Percentiles rank a stretch among this genome's conserved stretches.
Evolutionary conservation across 345 rosid species (phyloP).

Genomic region (Brassica napus): Da-Ae NC_063440.1:27401501-27402000

Average conservation of each 20-base stretch:
- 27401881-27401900: not conserved
- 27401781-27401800: not conserved
- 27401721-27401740: constrained; percentile 1
- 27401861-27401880: not conserved
- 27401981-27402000: not conserved
- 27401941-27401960: constrained; percentile 1
- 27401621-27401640: constrained; percentile 14
- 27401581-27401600: not conserved
- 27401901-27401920: constrained; percentile 2
- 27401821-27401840: not conserved
- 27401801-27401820: not conserved
- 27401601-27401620: constrained; percentile 8
- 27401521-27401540: constrained; percentile 28
- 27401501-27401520: constrained; percentile 42
- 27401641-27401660: not conserved
- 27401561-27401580: not conserved
- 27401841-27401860: not conserved
- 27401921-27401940: not conserved
- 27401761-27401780: not conserved
- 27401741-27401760: not conserved
- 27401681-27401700: not conserved
- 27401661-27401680: not conserved
- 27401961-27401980: not conserved
- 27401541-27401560: not conserved
- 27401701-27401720: not conserved